These are phyloP conservation scores for Monosporozyma unispora DNA, from an alignment of 805 yeast genomes.

Conservation along the genomic window DNA sequence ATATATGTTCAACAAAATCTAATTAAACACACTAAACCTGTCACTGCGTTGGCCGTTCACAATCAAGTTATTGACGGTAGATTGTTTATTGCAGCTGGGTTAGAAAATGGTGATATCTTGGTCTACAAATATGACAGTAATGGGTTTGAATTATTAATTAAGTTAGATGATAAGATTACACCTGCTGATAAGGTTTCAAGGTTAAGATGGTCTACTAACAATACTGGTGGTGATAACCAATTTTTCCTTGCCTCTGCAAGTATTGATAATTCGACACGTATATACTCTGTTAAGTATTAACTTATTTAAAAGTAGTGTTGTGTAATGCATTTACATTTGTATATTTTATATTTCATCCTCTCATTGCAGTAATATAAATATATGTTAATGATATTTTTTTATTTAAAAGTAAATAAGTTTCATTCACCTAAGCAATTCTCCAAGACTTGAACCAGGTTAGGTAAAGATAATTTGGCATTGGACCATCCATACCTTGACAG, in stretches of 20 bases:
- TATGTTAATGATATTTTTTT: background rate
- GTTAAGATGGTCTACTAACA: conserved; percentile 43
- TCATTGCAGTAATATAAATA: background rate
- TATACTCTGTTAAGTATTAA: conserved; percentile 24
- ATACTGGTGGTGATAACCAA: conserved; percentile 18
- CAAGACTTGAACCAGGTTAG: conserved; percentile 49
- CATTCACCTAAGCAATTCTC: conserved; percentile 33
- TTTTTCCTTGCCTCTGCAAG: conserved; percentile 51
- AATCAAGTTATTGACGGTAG: conserved; percentile 24
- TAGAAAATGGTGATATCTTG: conserved; percentile 55
- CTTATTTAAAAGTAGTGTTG: background rate
- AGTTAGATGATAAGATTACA: conserved; percentile 33
- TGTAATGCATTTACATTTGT: background rate
- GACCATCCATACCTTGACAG: conserved; percentile 72
- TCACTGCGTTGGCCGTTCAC: conserved; percentile 58
- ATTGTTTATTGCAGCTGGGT: conserved; percentile 49
- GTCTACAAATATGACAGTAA: conserved; percentile 34
- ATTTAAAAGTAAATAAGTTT: background rate
- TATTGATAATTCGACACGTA: conserved; percentile 49
- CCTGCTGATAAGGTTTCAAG: conserved; percentile 60
- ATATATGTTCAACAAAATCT: conserved; percentile 32
- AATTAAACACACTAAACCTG: conserved; percentile 44
- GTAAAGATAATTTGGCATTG: conserved; percentile 38
- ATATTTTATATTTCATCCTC: background rate
- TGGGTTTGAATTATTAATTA: conserved; percentile 24